Conservation (phyloP, 202 grass and related monocot genomes). For the Elaeis oleifera region DNA sequence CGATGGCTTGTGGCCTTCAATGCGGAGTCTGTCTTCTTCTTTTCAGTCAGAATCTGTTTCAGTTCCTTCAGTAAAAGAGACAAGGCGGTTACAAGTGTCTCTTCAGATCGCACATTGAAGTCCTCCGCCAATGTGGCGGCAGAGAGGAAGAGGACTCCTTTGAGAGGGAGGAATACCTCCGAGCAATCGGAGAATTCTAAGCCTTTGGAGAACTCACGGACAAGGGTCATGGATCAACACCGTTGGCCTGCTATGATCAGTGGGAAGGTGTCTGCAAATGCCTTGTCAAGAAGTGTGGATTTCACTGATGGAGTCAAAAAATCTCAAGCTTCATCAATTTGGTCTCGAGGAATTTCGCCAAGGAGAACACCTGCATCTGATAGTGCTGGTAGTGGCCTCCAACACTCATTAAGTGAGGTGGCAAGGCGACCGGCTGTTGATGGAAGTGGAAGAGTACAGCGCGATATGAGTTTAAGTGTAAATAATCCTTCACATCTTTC, state of each 20-base stretch:
- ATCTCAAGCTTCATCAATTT: constrained; percentile 28
- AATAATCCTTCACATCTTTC: constrained; percentile 40
- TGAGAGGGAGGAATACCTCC: constrained; percentile 48
- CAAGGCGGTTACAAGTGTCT: constrained; percentile 13
- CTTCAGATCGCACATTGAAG: constrained; percentile 29
- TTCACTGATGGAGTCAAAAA: constrained; percentile 53
- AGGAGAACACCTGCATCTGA: constrained; percentile 39
- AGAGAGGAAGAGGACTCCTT: constrained; percentile 76
- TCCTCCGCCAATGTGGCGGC: constrained; percentile 12
- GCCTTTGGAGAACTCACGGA: constrained; percentile 56
- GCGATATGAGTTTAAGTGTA: constrained; percentile 27
- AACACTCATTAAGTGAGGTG: constrained; percentile 32
- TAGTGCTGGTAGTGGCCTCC: constrained; percentile 17
- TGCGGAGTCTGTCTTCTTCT: constrained; percentile 8
- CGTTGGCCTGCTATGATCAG: constrained; percentile 86
- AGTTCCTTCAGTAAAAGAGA: constrained; percentile 25
- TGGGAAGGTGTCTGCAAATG: constrained; percentile 46
- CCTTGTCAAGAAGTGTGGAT: constrained; percentile 69
- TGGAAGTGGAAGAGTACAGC: constrained; percentile 38
- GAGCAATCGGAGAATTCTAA: constrained; percentile 54
- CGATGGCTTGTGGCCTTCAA: constrained; percentile 16
- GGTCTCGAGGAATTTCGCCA: constrained; percentile 42
- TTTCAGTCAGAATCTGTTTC: constrained; percentile 7
- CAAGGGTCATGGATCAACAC: constrained; percentile 81
- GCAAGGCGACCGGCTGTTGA: constrained; percentile 33